Conservation (phyloP, 2,329 filamentous ascomycete genomes). For the Aspergillus transmontanensis region DNA sequence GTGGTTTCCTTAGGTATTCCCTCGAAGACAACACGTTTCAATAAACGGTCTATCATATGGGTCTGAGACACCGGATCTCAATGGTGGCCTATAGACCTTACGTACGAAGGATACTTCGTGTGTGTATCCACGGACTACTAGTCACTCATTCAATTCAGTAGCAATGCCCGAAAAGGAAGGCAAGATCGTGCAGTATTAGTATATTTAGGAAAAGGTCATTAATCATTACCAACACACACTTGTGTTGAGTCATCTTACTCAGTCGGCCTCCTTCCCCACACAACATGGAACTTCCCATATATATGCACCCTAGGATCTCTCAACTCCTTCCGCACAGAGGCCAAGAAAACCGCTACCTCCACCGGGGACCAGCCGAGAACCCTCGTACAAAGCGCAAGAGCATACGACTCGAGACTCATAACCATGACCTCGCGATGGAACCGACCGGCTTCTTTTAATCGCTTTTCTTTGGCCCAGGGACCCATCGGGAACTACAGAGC, state of each 20-base stretch:
- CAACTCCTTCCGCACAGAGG: not conserved
- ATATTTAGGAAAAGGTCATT: not conserved
- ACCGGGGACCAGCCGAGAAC: not conserved
- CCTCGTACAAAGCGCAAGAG: not conserved
- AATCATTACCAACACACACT: not conserved
- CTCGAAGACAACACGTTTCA: accelerated
- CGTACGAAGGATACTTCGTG: not conserved
- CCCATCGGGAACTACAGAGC: not conserved
- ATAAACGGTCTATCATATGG: too few relatives aligned
- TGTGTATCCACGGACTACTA: not conserved
- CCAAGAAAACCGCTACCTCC: not conserved
- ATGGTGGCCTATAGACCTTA: not conserved
- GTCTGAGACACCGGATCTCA: too few relatives aligned
- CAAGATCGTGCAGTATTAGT: not conserved
- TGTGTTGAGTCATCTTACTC: too few relatives aligned
- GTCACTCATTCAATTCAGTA: not conserved
- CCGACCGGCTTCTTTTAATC: not conserved
- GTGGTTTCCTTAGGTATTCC: not conserved
- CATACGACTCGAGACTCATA: not conserved
- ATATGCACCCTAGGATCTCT: not conserved
- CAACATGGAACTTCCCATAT: not conserved
- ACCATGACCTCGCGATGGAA: not conserved
- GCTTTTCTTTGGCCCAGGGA: not conserved
- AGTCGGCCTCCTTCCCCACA: not conserved
- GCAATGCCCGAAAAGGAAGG: too few relatives aligned